These are phyloP conservation scores for Penicillium crustosum DNA, from an alignment of 2,329 filamentous ascomycete genomes.

Conservation along the genomic window DNA sequence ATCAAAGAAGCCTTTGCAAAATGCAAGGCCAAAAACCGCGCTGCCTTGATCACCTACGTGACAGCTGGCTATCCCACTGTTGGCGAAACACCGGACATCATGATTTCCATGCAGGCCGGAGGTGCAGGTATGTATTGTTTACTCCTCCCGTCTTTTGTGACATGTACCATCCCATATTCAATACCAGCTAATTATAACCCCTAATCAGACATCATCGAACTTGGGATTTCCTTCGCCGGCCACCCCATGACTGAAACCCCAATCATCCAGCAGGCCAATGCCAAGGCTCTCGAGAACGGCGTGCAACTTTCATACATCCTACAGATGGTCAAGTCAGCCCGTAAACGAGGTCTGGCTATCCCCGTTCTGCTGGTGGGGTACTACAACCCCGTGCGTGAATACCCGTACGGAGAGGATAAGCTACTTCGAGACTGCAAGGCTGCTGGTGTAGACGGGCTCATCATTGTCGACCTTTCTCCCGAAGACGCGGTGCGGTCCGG, in stretches of 20 bases:
- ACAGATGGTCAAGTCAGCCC: constrained; percentile 76
- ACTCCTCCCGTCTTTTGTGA: neutral
- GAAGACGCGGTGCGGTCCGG: constrained; percentile 62
- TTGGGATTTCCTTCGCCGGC: constrained; percentile 93
- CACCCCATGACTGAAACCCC: constrained; percentile 95
- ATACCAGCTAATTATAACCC: neutral
- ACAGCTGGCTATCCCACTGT: constrained; percentile 85
- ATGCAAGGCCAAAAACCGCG: constrained; percentile 56
- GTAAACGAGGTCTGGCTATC: constrained; percentile 69
- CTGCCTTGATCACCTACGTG: constrained; percentile 89
- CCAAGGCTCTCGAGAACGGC: constrained; percentile 78
- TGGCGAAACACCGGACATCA: constrained; percentile 73
- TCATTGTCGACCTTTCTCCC: constrained; percentile 17
- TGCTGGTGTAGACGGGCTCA: constrained; percentile 19
- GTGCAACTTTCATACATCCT: constrained; percentile 76
- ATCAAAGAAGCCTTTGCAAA: constrained; percentile 49
- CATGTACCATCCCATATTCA: neutral
- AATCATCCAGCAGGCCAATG: constrained; percentile 91
- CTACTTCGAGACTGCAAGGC: constrained; percentile 77
- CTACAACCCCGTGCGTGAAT: constrained; percentile 76
- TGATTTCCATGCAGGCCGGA: constrained; percentile 85
- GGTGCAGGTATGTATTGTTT: constrained; percentile 65
- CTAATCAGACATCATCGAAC: constrained; percentile 77
- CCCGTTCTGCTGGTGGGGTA: constrained; percentile 96
- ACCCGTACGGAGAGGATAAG: constrained; percentile 85